Evolutionary conservation across 805 yeast genomes (phyloP).

Genomic region (Wickerhamomyces silvicola): DNA sequence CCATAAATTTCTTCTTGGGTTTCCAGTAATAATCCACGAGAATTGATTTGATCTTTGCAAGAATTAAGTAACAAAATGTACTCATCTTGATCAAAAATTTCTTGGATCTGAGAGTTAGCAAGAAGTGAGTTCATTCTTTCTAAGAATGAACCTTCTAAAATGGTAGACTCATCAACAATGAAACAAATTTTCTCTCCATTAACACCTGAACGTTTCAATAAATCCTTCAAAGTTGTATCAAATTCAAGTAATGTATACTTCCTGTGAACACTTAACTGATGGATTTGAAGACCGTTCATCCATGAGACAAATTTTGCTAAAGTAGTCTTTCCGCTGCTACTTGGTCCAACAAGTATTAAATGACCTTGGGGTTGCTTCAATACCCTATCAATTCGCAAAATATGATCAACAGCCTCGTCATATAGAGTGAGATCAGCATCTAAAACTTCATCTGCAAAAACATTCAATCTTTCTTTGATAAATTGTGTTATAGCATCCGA

Average conservation of each 20-base stretch:
- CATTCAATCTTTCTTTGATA: slow-evolving; percentile 54
- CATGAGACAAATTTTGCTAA: slow-evolving; percentile 80
- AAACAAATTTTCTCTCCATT: slow-evolving; percentile 61
- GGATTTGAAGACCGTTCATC: slow-evolving; percentile 70
- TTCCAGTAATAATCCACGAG: slow-evolving; percentile 59
- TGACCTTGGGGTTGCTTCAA: slow-evolving; percentile 86
- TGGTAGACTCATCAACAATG: slow-evolving; percentile 73
- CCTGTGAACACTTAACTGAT: slow-evolving; percentile 51
- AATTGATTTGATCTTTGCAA: slow-evolving; percentile 50
- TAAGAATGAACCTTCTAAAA: slow-evolving; percentile 68
- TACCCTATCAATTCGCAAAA: slow-evolving; percentile 74
- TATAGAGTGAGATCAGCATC: slow-evolving; percentile 56
- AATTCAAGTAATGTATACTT: slow-evolving; percentile 56
- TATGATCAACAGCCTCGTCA: slow-evolving; percentile 67
- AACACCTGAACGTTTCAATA: slow-evolving; percentile 45
- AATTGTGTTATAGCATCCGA: slow-evolving; percentile 43
- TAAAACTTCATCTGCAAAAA: slow-evolving; percentile 74
- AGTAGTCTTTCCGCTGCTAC: slow-evolving; percentile 77
- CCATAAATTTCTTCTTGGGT: slow-evolving; percentile 60
- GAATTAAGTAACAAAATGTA: slow-evolving; percentile 41
- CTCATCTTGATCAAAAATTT: slow-evolving; percentile 76
- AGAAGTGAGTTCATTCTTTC: slow-evolving; percentile 91
- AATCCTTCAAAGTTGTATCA: slow-evolving; percentile 51
- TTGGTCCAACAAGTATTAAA: slow-evolving; percentile 74
- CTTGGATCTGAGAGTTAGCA: slow-evolving; percentile 91